A percentile compares a stretch with the other conserved stretches of the same genome.
These are phyloP conservation scores for Ogataea neopini DNA, from an alignment of 805 yeast genomes.

Conservation along the genomic window DNA sequence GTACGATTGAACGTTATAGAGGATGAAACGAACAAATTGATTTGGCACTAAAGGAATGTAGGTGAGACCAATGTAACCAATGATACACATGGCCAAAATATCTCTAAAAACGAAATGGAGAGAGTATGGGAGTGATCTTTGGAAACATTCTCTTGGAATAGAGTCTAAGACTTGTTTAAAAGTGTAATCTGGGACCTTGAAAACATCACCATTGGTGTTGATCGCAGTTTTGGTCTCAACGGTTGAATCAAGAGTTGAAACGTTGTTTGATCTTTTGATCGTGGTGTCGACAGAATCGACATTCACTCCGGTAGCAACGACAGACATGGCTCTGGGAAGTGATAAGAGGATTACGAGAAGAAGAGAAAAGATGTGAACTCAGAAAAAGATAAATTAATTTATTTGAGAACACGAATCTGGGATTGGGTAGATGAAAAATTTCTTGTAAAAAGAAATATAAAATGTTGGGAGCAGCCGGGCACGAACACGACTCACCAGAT, in stretches of 20 bases:
- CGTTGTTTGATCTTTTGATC: slow-evolving; percentile 23
- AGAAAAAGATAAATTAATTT: background rate
- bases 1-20: slow-evolving; percentile 44
- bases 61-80: slow-evolving; percentile 45
- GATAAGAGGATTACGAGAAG: background rate
- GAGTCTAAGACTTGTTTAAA: slow-evolving; percentile 58
- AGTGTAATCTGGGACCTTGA: slow-evolving; percentile 62
- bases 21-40: slow-evolving; percentile 37
- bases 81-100: slow-evolving; percentile 42
- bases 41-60: slow-evolving; percentile 45
- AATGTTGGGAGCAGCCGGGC: too few species aligned
- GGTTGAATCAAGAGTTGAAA: slow-evolving; percentile 21
- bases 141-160: slow-evolving; percentile 62
- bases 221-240: slow-evolving; percentile 36
- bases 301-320: slow-evolving; percentile 17
- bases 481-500: too few species aligned
- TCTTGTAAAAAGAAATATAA: background rate
- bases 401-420: background rate
- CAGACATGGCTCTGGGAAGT: slow-evolving; percentile 11
- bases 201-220: slow-evolving; percentile 54
- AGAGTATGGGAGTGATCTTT: slow-evolving; percentile 51
- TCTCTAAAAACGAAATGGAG: slow-evolving; percentile 56
- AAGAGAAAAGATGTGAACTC: slow-evolving; percentile 4
- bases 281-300: slow-evolving; percentile 6
- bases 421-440: slow-evolving; percentile 1